Evolutionary conservation across 176 grass and related monocot species (phyloP).

Genomic region (Echinochloa phyllopogon): DNA sequence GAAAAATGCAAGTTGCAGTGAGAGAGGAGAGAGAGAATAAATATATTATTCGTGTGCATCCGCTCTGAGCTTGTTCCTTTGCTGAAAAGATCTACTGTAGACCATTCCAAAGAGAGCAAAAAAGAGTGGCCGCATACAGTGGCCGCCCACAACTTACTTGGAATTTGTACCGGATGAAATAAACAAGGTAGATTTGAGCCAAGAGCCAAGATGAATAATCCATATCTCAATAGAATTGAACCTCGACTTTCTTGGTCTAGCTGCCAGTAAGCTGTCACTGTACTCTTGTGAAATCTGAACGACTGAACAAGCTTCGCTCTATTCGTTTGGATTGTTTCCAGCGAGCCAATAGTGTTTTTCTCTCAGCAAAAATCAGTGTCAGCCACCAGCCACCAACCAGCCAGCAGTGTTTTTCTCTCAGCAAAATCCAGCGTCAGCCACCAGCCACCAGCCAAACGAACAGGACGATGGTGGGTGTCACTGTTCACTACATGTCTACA

Average conservation of each 20-base stretch:
- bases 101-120: conserved; percentile 11
- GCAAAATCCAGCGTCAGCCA: too few species aligned
- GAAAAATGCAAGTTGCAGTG: conserved; percentile 14
- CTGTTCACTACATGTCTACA: neutral
- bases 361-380: too few species aligned
- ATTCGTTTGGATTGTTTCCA: too few species aligned
- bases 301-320: too few species aligned
- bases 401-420: too few species aligned
- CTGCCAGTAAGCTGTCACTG: neutral
- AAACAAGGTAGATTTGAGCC: neutral
- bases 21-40: neutral
- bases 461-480: too few species aligned
- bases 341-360: too few species aligned
- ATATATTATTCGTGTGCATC: conserved; percentile 31
- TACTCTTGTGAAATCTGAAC: neutral
- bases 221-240: too few species aligned
- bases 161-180: neutral
- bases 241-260: too few species aligned
- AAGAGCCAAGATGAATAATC: neutral
- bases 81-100: conserved; percentile 22
- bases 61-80: neutral
- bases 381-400: too few species aligned
- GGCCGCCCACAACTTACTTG: neutral
- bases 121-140: neutral
- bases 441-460: too few species aligned